Conservation (phyloP, 106 monocot species). For the Amphibolis antarctica region DNA sequence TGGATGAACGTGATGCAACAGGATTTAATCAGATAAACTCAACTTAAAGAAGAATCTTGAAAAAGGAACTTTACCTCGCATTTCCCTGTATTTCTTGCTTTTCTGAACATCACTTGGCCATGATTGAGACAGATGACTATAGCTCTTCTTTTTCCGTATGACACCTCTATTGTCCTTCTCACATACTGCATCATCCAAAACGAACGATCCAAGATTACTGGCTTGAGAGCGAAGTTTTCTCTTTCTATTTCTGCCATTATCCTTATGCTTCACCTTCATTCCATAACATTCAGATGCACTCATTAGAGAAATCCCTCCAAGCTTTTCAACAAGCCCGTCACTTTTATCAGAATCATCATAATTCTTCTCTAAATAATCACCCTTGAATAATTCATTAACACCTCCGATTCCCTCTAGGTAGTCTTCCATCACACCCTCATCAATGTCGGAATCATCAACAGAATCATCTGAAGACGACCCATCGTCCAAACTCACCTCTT, state of each 20-base stretch:
- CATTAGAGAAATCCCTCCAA: slow-evolving; percentile 49
- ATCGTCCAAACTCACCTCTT: slow-evolving; percentile 10
- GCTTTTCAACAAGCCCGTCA: slow-evolving; percentile 13
- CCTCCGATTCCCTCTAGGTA: slow-evolving; percentile 82
- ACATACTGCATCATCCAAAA: slow-evolving; percentile 38
- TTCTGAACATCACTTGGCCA: slow-evolving; percentile 58
- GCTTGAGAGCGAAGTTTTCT: slow-evolving; percentile 3
- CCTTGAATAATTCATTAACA: slow-evolving; percentile 36
- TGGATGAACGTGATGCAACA: too few relatives aligned
- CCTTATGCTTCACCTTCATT: slow-evolving; percentile 32
- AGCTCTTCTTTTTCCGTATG: slow-evolving; percentile 21
- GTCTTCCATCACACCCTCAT: slow-evolving; percentile 63
- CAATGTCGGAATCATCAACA: slow-evolving; percentile 38
- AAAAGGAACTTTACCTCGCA: slow-evolving; percentile 28
- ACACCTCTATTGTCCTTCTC: slow-evolving; percentile 37
- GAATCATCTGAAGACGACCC: slow-evolving; percentile 13
- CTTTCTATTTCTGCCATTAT: slow-evolving; percentile 15
- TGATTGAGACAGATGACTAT: slow-evolving; percentile 44
- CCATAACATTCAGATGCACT: slow-evolving; percentile 63
- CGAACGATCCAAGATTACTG: slow-evolving; percentile 12
- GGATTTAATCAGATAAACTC: neutral
- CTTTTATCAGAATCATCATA: slow-evolving; percentile 15
- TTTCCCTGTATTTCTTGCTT: slow-evolving; percentile 32
- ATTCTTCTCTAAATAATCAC: slow-evolving; percentile 26
- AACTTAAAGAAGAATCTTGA: neutral